Evolutionary conservation across 345 rosid genomes (phyloP).

Genomic region (Sisymbrium irio): DNA sequence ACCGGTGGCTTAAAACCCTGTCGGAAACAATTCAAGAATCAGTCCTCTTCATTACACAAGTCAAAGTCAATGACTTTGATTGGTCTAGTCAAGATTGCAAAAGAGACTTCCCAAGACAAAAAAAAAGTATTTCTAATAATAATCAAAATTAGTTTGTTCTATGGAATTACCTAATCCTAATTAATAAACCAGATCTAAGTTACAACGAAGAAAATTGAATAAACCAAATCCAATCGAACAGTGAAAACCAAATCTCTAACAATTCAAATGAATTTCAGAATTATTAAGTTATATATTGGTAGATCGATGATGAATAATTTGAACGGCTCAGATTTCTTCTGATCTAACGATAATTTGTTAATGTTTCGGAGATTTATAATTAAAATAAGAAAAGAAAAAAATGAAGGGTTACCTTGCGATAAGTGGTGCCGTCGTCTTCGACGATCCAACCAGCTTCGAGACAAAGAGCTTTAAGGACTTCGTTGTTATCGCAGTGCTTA

Average conservation of each 20-base stretch:
- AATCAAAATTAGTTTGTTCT: too few species aligned
- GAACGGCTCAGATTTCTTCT: not conserved
- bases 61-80: slow-evolving; percentile 15
- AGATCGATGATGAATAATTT: not conserved
- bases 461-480: slow-evolving; percentile 90
- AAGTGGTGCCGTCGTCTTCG: slow-evolving; percentile 90
- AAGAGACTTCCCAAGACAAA: not conserved
- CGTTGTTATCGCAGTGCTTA: slow-evolving; percentile 96
- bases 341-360: not conserved
- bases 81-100: not conserved
- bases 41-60: too few species aligned
- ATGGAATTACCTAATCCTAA: not conserved
- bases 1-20: slow-evolving; percentile 81
- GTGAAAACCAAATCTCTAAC: slow-evolving; percentile 1
- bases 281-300: not conserved
- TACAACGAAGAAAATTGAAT: too few species aligned
- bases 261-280: not conserved
- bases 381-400: too few species aligned
- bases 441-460: slow-evolving; percentile 93
- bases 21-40: not conserved
- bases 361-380: too few species aligned
- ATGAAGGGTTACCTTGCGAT: slow-evolving; percentile 90
- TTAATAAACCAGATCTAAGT: too few species aligned
- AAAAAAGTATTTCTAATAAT: not conserved
- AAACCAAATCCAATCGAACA: slow-evolving; percentile 25